Conservation (phyloP, 1,284 basidiomycete genomes). For the Trichosporon ovoides region DNA sequence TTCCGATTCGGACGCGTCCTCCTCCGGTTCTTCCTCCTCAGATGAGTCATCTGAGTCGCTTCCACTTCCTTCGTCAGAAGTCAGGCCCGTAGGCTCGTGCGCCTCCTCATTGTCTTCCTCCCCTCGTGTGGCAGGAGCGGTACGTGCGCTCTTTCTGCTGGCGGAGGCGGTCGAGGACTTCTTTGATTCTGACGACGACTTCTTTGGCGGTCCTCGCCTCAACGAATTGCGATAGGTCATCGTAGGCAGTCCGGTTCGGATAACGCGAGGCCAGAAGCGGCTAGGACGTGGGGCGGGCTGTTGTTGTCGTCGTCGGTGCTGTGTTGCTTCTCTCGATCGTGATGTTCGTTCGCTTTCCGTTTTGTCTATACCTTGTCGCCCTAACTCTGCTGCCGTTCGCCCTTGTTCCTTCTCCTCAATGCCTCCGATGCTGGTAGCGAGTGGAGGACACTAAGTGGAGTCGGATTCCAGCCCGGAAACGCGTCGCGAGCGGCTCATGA, state of each 20-base stretch:
- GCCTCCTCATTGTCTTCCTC: slow-evolving; percentile 11
- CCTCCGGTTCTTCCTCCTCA: not conserved
- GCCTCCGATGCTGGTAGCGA: too few relatives aligned
- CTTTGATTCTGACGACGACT: not conserved
- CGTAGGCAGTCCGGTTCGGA: not conserved
- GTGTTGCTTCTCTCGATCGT: too few relatives aligned
- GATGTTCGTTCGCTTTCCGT: too few relatives aligned
- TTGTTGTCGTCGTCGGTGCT: too few relatives aligned
- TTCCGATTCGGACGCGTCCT: slow-evolving; percentile 8
- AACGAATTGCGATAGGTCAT: slow-evolving; percentile 4
- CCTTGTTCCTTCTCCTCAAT: too few relatives aligned
- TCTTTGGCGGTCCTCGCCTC: not conserved
- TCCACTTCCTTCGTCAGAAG: slow-evolving; percentile 20
- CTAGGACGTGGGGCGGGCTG: too few relatives aligned
- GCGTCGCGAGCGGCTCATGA: too few relatives aligned
- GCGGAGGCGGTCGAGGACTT: slow-evolving; percentile 4
- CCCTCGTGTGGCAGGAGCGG: slow-evolving; percentile 3
- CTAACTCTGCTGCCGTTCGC: too few relatives aligned
- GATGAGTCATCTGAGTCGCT: not conserved
- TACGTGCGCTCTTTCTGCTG: slow-evolving; percentile 2
- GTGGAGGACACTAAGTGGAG: too few relatives aligned
- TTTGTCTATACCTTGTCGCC: too few relatives aligned
- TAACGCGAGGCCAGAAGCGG: too few relatives aligned
- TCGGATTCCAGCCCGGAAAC: too few relatives aligned
- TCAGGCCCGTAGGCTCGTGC: slow-evolving; percentile 36